Base-by-base conservation (phyloP, 2,329 filamentous ascomycete species). In the Teratosphaeria viscida region DNA sequence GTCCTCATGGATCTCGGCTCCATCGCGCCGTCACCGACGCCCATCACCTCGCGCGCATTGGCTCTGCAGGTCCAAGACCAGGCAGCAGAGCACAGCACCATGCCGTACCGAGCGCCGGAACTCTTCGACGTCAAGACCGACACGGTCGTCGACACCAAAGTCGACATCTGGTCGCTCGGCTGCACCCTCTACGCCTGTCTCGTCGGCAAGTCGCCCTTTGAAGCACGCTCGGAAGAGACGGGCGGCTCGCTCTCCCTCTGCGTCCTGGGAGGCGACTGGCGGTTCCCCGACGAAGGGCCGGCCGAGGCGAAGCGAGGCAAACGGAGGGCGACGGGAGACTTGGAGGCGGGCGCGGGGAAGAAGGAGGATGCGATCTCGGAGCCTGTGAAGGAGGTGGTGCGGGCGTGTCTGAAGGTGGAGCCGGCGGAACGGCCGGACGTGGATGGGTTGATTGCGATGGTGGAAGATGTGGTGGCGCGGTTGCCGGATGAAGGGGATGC, bases 1-100 rank as follows among this genome's bases (percentile, higher is more conserved):
- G 94, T 99, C 68, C 83, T 99, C 39, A 99, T 99, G 94, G 94
- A 99, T 72, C 85, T 99, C 27, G 94, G 94, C 64, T 96, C 91
- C 60, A 81, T 99, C 59, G 88, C 90, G 49, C 88, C 88, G 19
- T 91, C 90, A 1, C 94, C 94, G 1, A 89, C 90, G 60, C 84
- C 89, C 29, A 92, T 97, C 66, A 95, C 92, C 4, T 94, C 89
- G 19, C 87, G 92, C 62, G 95, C 90, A 2, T 82, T 95, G 58
- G 94, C 94, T 53, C 84, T 99, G 55, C 90, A 92, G 57, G 89
- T 95, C 39, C 94, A 97, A 76, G 94, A 99, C 74, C 89, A 85
- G 49, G 94, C 94, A 26, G 94, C 92, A 58, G 94, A 99, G 74
- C 92, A 97, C 79, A 92, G 87, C 65, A 99, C 94, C 49, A 97